Base-by-base conservation (phyloP, 768 basidiomycete species). In the Grammothele lineata region DNA sequence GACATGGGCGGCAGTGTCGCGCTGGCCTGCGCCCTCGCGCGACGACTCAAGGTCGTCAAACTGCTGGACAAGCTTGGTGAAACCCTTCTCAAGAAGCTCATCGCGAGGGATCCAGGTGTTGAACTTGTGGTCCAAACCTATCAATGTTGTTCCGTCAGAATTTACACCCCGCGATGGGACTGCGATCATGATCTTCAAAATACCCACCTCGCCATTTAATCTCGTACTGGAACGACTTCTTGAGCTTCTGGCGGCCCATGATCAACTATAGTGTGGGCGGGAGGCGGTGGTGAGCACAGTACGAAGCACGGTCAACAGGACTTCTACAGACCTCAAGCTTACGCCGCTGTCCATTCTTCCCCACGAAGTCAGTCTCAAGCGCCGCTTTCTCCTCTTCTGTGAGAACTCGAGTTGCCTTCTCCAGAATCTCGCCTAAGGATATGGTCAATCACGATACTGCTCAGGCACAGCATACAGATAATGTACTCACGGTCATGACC, bases 21-120 rank as follows among this genome's bases (percentile, higher is more conserved):
- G 83, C 24, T 85, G 72, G 40, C 94, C 95, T 47, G 95, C 92
- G 51, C 94, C 94, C 67, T 98, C 94, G 56, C 95, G 73, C 3
- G 93, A 96, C 1, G 94, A 85, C 66, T 97, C 95, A 17, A 97
- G 78, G 67, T 97, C 94, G 63, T 98, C 94, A 60, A 96, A 97
- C 62, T 93, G 93, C 51, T 91, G 87, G 2, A 97, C 79, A 37
- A 94, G 63, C 69, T 97, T 98, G 38, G 73, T 75, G 69, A 92
- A 95, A 4, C 94, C 92, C 65, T 92, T 92, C 45, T 74, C 73
- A 22, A 96, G 63, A 32, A 98, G 74, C 19, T 90, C 83, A 12
- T 95, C 92, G 32, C 94, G 87, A 9, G 89, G 76, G 33, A 98
- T 73, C 92, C 92, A 95, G 9, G 90, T 85, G 67, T 98, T 97